Conservation (phyloP, 495 filamentous ascomycete genomes). For the Melanomma pulvis-pyrius region DNA sequence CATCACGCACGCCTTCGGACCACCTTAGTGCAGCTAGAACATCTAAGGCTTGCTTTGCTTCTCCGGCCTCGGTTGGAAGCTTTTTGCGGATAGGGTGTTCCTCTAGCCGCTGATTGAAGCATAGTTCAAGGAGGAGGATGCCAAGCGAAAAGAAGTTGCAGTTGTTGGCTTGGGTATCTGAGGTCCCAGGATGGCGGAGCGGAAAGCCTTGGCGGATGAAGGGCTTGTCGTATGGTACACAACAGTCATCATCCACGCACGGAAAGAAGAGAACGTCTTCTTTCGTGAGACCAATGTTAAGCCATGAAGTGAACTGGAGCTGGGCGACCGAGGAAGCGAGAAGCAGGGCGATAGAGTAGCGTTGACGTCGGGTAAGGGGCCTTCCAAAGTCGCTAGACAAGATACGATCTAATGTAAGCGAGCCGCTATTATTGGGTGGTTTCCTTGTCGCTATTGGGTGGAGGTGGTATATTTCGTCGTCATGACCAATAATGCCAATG, state of each 20-base stretch:
- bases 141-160: constrained; percentile 29
- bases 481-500: constrained; percentile 25
- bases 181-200: not conserved
- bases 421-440: not conserved
- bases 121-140: constrained; percentile 37
- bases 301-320: constrained; percentile 22
- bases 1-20: constrained; percentile 13
- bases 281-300: constrained; percentile 6
- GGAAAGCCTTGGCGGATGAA: constrained; percentile 23
- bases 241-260: not conserved
- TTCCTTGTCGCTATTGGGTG: constrained; percentile 6
- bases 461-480: constrained; percentile 19
- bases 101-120: constrained; percentile 26
- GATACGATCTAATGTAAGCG: constrained; percentile 7
- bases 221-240: constrained; percentile 5
- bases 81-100: constrained; percentile 20
- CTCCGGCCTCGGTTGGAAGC: not conserved
- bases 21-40: constrained; percentile 23
- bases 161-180: not conserved
- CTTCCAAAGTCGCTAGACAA: constrained; percentile 11
- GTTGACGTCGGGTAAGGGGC: constrained; percentile 5
- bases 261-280: constrained; percentile 19
- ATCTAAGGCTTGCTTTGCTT: constrained; percentile 22
- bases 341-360: constrained; percentile 25
- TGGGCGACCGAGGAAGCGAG: constrained; percentile 21